phyloP scores from a whole-genome alignment of 2,329 filamentous ascomycete genomes.

The Cercospora nicotianae region DNA sequence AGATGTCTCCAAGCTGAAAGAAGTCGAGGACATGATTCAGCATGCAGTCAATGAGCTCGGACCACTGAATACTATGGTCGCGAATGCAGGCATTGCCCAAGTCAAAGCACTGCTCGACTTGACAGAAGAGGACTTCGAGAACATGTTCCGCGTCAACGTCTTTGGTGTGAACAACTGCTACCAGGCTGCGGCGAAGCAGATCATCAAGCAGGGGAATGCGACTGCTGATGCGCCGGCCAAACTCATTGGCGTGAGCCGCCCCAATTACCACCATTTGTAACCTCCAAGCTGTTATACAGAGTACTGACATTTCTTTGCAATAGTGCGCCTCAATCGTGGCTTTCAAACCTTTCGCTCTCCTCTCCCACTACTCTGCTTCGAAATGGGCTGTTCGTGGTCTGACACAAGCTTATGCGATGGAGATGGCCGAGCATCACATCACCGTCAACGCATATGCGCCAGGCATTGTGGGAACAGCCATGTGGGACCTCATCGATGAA shows the following conservation, averaged over 20 bases:
- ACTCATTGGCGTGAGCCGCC: conserved; percentile 45
- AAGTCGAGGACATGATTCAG: conserved; percentile 57
- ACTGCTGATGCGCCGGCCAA: conserved; percentile 45
- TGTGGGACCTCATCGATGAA: conserved; percentile 70
- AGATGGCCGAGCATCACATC: conserved; percentile 63
- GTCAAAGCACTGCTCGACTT: conserved; percentile 58
- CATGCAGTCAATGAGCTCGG: conserved; percentile 56
- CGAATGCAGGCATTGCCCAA: conserved; percentile 63
- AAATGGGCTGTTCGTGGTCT: conserved; percentile 69
- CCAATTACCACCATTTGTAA: not conserved
- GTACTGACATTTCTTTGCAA: not conserved
- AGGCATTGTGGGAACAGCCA: conserved; percentile 65
- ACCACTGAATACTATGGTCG: conserved; percentile 55
- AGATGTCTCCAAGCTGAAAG: conserved; percentile 59
- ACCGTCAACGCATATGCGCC: conserved; percentile 68
- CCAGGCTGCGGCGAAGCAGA: conserved; percentile 61
- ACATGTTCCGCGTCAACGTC: conserved; percentile 66
- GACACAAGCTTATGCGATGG: conserved; percentile 66
- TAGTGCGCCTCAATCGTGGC: conserved; percentile 52
- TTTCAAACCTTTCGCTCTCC: conserved; percentile 59
- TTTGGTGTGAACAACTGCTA: conserved; percentile 67
- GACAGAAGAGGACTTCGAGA: conserved; percentile 57
- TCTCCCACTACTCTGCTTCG: conserved; percentile 63
- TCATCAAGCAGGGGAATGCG: conserved; percentile 60
- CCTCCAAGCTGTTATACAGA: not conserved